Evolutionary conservation across 371 early-diverging fungal species (phyloP).

Genomic region (Actinomortierella ambigua): DNA sequence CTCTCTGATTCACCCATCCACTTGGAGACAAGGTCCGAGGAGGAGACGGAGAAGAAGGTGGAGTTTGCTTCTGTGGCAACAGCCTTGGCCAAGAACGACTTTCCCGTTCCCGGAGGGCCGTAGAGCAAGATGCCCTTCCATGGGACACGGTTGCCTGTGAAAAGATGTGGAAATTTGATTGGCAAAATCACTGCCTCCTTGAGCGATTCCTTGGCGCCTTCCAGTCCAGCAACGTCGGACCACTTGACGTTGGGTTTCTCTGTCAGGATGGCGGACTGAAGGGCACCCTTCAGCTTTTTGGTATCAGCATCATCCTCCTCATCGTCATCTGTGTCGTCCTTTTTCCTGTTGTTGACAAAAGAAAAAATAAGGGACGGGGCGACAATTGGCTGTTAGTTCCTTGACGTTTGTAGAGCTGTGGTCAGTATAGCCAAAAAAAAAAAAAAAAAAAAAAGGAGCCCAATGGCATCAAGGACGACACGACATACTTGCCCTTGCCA

Average conservation of each 20-base stretch:
- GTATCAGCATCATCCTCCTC: conserved; percentile 88
- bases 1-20: conserved; percentile 98
- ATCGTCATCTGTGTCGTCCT: conserved; percentile 56
- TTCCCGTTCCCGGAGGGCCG: conserved; percentile 99
- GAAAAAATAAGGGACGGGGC: neutral
- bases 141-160: conserved; percentile 94
- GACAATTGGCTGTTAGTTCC: neutral
- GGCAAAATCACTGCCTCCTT: conserved; percentile 99
- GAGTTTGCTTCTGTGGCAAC: conserved; percentile 96
- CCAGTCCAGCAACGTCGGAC: conserved; percentile 98
- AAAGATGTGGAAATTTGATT: conserved; percentile 96
- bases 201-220: conserved; percentile 97
- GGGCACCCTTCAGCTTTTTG: conserved; percentile 81
- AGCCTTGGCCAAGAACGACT: conserved; percentile 97
- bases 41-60: conserved; percentile 95
- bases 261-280: conserved; percentile 82
- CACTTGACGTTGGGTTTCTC: conserved; percentile 96
- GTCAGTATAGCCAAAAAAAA: neutral
- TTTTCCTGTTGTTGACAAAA: conserved; percentile 43
- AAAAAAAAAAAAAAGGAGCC: conserved; percentile 1
- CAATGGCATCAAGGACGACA: too few species aligned
- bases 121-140: conserved; percentile 98
- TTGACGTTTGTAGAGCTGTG: too few species aligned
- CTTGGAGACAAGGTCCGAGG: conserved; percentile 95
- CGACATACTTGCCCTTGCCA: conserved; percentile 52